Base-by-base conservation (phyloP, 495 filamentous ascomycete genomes). In the Hyaloscypha variabilis region DNA sequence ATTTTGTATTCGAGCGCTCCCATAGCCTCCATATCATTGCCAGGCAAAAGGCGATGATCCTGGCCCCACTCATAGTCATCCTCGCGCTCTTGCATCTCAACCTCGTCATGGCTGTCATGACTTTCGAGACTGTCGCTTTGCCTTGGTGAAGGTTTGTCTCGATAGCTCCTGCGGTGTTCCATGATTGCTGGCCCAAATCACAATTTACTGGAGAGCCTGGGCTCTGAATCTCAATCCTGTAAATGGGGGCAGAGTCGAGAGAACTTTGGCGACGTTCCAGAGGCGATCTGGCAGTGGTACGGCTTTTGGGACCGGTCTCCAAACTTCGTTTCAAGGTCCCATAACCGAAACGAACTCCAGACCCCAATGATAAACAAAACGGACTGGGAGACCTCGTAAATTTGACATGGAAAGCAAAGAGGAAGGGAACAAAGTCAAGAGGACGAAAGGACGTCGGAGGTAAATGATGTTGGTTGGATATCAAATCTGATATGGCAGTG, bases 31-130 rank as follows among this genome's bases (percentile, higher is more conserved):
- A 63, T 6, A 46, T 66, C 67, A 3, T 67, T 59, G 49, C 54
- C 56, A 26, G 61, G 28, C 0, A 71, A 62, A 49, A 70, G 66
- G 2, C 71, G 66, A 4, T 69, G 49, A 6, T 65, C 57, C 36
- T 69, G 70, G 25, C 46, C 60, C 19, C 26, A 8, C 2, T 64
- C 65, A n/a, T 24, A 52, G 21, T 50, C 54, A 36, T 67, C 70
- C 14, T 67, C 63, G 14, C 64, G 42, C 39, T 68, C 64, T 19
- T 67, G 64, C 65, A 69, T 64, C 54, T 72, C 70, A 4, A 67
- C 60, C 19, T 62, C 53, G 17, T 67, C 52, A 29, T 63, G 11
- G 36, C 65, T 60, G 17, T 67, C 52, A 29, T 63, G 11, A 28
- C 65, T 60, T 8, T 67, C 52, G 39, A 66, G 11, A 23, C 65